Evolutionary conservation across 2,329 filamentous ascomycete genomes (phyloP).

Genomic region (Ophiostoma novo-ulmi): DNA sequence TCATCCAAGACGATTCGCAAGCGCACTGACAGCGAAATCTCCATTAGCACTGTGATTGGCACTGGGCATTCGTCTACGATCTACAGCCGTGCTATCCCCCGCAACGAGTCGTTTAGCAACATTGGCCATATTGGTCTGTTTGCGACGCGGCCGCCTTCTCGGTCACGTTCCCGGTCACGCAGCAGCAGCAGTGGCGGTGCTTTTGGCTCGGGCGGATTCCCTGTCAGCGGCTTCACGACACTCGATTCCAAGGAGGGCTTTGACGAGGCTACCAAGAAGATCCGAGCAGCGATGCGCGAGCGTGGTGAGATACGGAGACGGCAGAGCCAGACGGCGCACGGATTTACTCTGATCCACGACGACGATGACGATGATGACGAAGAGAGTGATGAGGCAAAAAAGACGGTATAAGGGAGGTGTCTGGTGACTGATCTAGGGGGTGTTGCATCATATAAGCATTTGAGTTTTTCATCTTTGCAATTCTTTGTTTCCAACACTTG

Average conservation of each 20-base stretch:
- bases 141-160: constrained; percentile 70
- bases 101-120: constrained; percentile 91
- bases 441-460: background rate
- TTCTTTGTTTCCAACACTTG: background rate
- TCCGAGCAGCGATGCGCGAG: constrained; percentile 78
- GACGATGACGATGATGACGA: constrained; percentile 25
- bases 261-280: constrained; percentile 77
- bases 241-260: constrained; percentile 65
- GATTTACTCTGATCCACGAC: constrained; percentile 25
- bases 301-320: constrained; percentile 58
- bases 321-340: constrained; percentile 40
- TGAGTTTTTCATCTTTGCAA: background rate
- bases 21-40: constrained; percentile 48
- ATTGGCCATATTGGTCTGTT: constrained; percentile 85
- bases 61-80: constrained; percentile 41
- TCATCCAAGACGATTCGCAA: constrained; percentile 24
- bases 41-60: constrained; percentile 31
- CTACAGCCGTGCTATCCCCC: constrained; percentile 57
- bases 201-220: constrained; percentile 57
- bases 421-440: background rate
- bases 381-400: constrained; percentile 24
- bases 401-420: constrained; percentile 19
- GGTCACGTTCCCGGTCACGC: constrained; percentile 74
- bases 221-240: constrained; percentile 63
- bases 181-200: constrained; percentile 64